These are phyloP conservation scores for Trichoderma koningiopsis DNA, from an alignment of 2,329 filamentous ascomycete species.

Conservation along the genomic window DNA sequence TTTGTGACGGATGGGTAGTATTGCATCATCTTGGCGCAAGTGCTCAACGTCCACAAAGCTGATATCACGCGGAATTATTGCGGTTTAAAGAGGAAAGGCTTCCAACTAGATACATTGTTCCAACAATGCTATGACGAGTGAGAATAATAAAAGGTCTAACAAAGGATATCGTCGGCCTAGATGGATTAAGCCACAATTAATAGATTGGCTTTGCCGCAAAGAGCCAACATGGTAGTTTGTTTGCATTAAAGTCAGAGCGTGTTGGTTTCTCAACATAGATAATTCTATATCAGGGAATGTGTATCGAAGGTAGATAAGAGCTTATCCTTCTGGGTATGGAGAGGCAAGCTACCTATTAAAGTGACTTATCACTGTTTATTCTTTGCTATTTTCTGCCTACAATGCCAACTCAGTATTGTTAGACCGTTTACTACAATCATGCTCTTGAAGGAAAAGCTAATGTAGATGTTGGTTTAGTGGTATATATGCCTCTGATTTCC, in stretches of 20 bases:
- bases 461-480: no score
- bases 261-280: neutral
- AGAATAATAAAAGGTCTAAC: neutral
- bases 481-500: no score
- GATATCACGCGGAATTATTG: neutral
- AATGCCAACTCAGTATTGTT: no score
- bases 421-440: no score
- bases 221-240: neutral
- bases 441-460: no score
- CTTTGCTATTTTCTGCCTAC: no score
- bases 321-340: neutral
- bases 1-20: neutral
- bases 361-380: no score
- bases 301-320: neutral
- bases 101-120: neutral
- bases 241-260: neutral
- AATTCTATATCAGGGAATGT: neutral
- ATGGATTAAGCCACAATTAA: neutral
- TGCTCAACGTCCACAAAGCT: neutral
- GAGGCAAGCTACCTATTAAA: no score
- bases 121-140: neutral
- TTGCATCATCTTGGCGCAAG: neutral
- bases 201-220: neutral
- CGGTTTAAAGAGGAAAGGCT: neutral
- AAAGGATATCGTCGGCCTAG: neutral